Evolutionary conservation across 768 basidiomycete species (phyloP).

Genomic region (Rhodotorula babjevae): DNA sequence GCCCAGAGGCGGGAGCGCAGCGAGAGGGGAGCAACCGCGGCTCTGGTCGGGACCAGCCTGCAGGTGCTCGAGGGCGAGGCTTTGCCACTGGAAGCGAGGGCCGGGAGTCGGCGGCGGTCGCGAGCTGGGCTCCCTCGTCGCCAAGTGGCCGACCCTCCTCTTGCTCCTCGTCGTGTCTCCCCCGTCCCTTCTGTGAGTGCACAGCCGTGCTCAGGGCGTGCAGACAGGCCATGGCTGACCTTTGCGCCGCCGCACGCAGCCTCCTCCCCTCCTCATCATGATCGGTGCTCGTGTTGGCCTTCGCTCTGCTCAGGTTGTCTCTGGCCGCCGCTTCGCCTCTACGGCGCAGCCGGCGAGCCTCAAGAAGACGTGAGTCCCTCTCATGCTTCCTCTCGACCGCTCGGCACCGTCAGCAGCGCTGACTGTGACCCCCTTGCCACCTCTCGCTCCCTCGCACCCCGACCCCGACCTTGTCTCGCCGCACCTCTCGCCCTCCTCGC

Average conservation of each 20-base stretch:
- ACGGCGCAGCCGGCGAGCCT: background rate
- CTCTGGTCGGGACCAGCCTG: too few relatives aligned
- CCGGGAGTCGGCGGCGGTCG: too few relatives aligned
- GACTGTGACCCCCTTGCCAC: background rate
- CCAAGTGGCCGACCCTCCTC: background rate
- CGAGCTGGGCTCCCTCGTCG: too few relatives aligned
- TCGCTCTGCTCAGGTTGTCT: background rate
- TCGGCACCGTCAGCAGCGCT: background rate
- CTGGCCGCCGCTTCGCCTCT: slow-evolving; percentile 2
- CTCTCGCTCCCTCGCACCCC: too few relatives aligned
- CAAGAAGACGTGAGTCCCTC: background rate
- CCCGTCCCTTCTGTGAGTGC: background rate
- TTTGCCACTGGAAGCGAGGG: too few relatives aligned
- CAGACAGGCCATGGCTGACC: background rate
- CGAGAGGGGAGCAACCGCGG: too few relatives aligned
- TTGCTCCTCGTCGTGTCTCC: background rate
- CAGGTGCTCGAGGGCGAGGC: too few relatives aligned
- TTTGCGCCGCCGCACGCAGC: background rate
- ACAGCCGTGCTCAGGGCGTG: background rate
- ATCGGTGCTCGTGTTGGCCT: slow-evolving; percentile 9
- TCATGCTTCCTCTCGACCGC: background rate
- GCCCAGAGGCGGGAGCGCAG: too few relatives aligned
- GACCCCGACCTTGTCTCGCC: background rate
- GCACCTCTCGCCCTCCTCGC: background rate
- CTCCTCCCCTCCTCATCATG: background rate